Evolutionary conservation across 495 filamentous ascomycete species (phyloP), one percentile per base, ranked within the genome.

Genomic region (Coniosporium apollinis): DNA sequence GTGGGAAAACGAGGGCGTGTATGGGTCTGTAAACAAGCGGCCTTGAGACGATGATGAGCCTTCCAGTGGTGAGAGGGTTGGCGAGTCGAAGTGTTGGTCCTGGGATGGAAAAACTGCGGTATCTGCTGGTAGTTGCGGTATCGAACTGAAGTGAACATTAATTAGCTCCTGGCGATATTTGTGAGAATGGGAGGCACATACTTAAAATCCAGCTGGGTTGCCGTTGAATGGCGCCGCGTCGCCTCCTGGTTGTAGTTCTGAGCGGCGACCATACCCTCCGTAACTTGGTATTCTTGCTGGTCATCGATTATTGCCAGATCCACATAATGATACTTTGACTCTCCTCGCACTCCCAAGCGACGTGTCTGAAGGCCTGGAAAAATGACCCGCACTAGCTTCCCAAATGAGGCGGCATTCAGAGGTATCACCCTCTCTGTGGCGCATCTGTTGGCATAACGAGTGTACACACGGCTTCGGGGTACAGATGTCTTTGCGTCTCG

Each of bases 291-390:
- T n/a, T n/a, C n/a, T n/a, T n/a, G n/a, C n/a, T n/a, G n/a, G 9
- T 19, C 30, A 16, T 35, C 72, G 15, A 61, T 66, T 21, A 94
- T 64, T 2, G 70, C 72, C 50, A 94, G 74, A 51, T 87, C 82
- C 29, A 89, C 82, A 50, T 97, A 97, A 50, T 97, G 91, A 54
- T 97, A 97, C 54, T 97, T 97, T 4, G 91, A 96, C 58, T 94
- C 85, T 28, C 91, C 91, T 15, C 89, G 75, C 26, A 96, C 84
- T 29, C 89, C 89, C 9, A 97, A 65, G 33, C 89, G 68, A 25
- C 89, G 70, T 8, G 89, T 96, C 51, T 91, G 85, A 13, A 97
- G 73, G 29, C 83, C 85, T 1, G 86, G 87, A 43, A 94, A 97
- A 25, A 96, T 81, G 19, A 96, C 86, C 8, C 91, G 72, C 18